Base-by-base conservation (phyloP, 192 early-diverging fungal genomes). In the Chytriomyces hyalinus region DNA sequence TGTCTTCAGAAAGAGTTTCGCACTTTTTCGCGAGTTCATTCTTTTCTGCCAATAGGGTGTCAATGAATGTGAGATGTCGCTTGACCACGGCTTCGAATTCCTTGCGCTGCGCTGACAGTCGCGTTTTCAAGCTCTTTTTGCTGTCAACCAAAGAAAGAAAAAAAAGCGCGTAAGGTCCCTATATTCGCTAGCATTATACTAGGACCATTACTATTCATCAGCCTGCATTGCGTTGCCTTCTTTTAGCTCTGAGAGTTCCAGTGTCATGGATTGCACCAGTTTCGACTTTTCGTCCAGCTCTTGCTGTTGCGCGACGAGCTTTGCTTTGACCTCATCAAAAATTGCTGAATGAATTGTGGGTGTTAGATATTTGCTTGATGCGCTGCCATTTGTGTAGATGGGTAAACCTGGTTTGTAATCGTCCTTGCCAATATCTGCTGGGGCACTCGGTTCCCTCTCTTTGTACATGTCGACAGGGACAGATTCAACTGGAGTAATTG, bases 1-100 rank as follows among this genome's bases (percentile, higher is more conserved):
- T 84, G 46, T 90, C 82, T 28, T 86, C 88, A 1, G 83, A 76
- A 17, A 90, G 61, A 20, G 59, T 53, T 57, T 82, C 83, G 70
- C 86, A 87, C 53, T 88, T 88, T 43, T 82, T 82, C 8, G 87
- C 28, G 3, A 90, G 76, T 65, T 88, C 86, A 20, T 87, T 89
- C 76, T 90, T 90, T 69, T 90, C 89, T 2, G 76, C 80, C 20
- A 90, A 48, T 50, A 90, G 57, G 49, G 83, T 87, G 76, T 90
- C 89, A 65, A 89, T 85, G 67, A 90, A 88, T n/a, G 79, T 65
- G 13, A 88, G 64, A 72, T 90, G 89, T 61, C 89, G 81, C 64
- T 88, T 87, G 43, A 90, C 80, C 46, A 85, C 85, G 13, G 83
- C 80, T 70, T 90, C 89, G 80, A 90, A 90, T 61, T 90, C 89